Evolutionary conservation across 2,329 filamentous ascomycete genomes (phyloP).

Genomic region (Penicillium sp.): DNA sequence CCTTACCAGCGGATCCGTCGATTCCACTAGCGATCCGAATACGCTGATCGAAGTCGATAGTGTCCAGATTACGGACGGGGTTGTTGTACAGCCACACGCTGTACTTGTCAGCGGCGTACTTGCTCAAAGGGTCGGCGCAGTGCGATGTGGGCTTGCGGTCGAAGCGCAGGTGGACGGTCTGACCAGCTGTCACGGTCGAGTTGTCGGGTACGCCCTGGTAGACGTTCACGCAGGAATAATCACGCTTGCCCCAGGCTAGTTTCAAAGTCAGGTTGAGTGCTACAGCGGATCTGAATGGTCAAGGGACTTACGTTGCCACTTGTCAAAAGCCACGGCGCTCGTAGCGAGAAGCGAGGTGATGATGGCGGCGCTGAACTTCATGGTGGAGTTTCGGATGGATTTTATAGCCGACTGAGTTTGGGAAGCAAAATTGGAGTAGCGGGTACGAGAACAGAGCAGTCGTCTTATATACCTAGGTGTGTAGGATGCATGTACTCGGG

Average conservation of each 20-base stretch:
- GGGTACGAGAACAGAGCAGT: neutral
- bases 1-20: slow-evolving; percentile 14
- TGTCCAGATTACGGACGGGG: slow-evolving; percentile 23
- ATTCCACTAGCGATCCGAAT: slow-evolving; percentile 23
- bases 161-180: slow-evolving; percentile 26
- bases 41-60: slow-evolving; percentile 19
- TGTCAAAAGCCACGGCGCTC: slow-evolving; percentile 31
- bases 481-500: neutral
- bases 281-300: neutral
- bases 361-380: slow-evolving; percentile 31
- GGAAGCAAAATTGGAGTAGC: neutral
- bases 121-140: slow-evolving; percentile 21
- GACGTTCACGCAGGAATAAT: slow-evolving; percentile 34
- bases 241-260: slow-evolving; percentile 35
- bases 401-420: neutral
- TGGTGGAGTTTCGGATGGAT: slow-evolving; percentile 8
- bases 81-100: slow-evolving; percentile 32
- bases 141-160: slow-evolving; percentile 26
- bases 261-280: neutral
- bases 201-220: slow-evolving; percentile 34
- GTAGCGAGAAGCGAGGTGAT: slow-evolving; percentile 25
- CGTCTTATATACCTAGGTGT: slow-evolving; percentile 1
- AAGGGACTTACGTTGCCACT: slow-evolving; percentile 26
- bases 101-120: slow-evolving; percentile 26
- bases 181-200: slow-evolving; percentile 27